Base-by-base conservation (phyloP, 768 basidiomycete genomes). In the Calocybe gangraenosa region DNA sequence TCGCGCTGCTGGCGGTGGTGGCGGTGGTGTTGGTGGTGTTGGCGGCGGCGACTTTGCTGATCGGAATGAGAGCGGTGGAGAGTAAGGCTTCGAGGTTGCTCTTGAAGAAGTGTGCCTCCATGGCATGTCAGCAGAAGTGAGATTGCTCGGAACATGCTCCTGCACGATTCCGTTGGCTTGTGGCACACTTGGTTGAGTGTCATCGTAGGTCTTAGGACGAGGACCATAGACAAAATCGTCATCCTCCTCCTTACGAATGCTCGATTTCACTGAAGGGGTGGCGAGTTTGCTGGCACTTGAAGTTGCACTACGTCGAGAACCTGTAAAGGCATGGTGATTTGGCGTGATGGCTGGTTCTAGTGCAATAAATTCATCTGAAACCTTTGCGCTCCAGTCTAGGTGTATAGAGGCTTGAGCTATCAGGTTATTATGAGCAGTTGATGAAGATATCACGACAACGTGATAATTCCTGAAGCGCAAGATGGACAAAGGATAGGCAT, bases 331-430 rank as follows among this genome's bases (percentile, higher is more conserved):
- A n/a, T 47, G 46, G 17, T 39, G 31, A 35, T 44, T 46, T 18
- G 48, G 34, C 3, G 46, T 11, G 46, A 34, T 19, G 8, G 49
- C 9, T 5, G 31, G 32, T 23, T 34, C 39, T 25, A 31, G 20
- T 10, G 19, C n/a, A 19, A 18, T n/a, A 10, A 22, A 9, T 37
- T 62, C 49, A 21, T 51, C 63, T 6, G 77, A 53, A 32, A 76
- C 54, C 22, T 69, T 68, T 15, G 55, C 53, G 18, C 60, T 56
- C 79, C 78, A 81, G 40, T 75, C 70, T 30, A 73, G 56, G 45
- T 71, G 70, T 1, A 62, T 56, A 1, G 73, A 70, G 1, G 79
- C 77, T 48, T 79, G 78, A 22, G 63, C 63, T 40, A 66, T 69
- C 36, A 77, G 64, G 42, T 59, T 71, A 15, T 55, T 47, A 42